These are phyloP conservation scores for Avena eriantha DNA, from an alignment of 176 grass and related monocot species.

Conservation along the genomic window DNA sequence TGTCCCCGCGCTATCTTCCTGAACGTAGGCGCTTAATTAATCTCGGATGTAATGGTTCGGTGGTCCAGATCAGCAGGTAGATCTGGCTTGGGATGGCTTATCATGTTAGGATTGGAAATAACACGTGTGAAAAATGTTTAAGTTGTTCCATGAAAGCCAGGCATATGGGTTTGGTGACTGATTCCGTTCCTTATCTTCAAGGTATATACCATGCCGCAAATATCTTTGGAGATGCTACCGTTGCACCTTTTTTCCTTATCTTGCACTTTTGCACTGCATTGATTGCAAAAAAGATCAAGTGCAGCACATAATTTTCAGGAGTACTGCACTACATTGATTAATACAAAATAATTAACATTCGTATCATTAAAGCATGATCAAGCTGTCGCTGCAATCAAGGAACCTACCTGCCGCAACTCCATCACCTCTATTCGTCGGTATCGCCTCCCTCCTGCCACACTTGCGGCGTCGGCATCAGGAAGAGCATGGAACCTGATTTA, in stretches of 20 bases:
- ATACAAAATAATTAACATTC: no score
- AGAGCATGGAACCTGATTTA: no score
- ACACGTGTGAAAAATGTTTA: constrained; percentile 43
- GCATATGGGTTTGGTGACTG: constrained; percentile 34
- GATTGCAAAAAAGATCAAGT: constrained; percentile 11
- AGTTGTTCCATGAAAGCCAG: constrained; percentile 38
- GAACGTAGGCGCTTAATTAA: background rate
- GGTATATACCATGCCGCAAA: constrained; percentile 1
- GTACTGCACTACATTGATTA: no score
- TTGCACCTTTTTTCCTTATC: constrained; percentile 2
- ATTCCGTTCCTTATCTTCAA: background rate
- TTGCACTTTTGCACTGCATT: constrained; percentile 35
- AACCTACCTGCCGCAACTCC: no score
- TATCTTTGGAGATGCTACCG: constrained; percentile 24
- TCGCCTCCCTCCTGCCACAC: no score
- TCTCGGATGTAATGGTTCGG: background rate
- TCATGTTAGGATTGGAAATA: constrained; percentile 8
- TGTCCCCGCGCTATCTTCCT: background rate
- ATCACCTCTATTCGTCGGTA: no score
- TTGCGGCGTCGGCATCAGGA: no score
- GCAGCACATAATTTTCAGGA: no score
- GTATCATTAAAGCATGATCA: no score
- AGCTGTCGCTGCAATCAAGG: no score
- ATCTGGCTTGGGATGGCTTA: background rate
- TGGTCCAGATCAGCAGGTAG: constrained; percentile 30